Base-by-base conservation (phyloP, 768 basidiomycete species). In the Pleurotus eryngii region DNA sequence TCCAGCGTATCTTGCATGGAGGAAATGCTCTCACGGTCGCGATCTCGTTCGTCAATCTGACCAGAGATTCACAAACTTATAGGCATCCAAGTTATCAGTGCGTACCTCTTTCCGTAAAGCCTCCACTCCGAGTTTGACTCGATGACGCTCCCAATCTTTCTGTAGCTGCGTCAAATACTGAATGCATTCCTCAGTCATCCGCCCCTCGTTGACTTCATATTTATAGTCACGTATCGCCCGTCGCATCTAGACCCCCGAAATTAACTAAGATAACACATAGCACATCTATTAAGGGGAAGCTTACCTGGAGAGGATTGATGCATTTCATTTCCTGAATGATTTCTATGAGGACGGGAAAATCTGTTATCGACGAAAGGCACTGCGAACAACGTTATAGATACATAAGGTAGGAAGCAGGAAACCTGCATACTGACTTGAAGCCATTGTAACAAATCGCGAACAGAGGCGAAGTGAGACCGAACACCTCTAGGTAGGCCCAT, bases 141-240 rank as follows among this genome's bases (percentile, higher is more conserved):
- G 80, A 68, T 92, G 89, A 57, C 92, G 78, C 71, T 99, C 96
- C 96, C 96, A 99, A 68, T 98, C 95, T 67, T 92, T 95, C 72
- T 98, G 95, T 7, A 99, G 76, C 65, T 98, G 96, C 2, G 85
- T 89, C 24, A 98, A 81, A 65, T 98, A 98, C 73, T 97, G 92
- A 39, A 84, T 78, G 67, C 96, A 98, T 69, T 99, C 97, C 20
- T 98, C 95, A 2, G 87, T 90, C 92, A 99, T 97, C 59, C 80
- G 81, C 1, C 85, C 81, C 70, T 99, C 97, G 67, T 87, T 89
- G 49, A 98, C 89, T 74, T 99, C 96, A 67, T 91, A 97, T 68
- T 84, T 90, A 72, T 93, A 93, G 67, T 98, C 96, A 46, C 89
- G 85, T 26, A 96, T 89, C 39, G 95, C 95, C 17, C 93, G 84